A percentile compares a stretch with the other conserved stretches of the same genome.
Conservation (phyloP, 2,329 filamentous ascomycete species). For the Cordyceps cicadae region DNA sequence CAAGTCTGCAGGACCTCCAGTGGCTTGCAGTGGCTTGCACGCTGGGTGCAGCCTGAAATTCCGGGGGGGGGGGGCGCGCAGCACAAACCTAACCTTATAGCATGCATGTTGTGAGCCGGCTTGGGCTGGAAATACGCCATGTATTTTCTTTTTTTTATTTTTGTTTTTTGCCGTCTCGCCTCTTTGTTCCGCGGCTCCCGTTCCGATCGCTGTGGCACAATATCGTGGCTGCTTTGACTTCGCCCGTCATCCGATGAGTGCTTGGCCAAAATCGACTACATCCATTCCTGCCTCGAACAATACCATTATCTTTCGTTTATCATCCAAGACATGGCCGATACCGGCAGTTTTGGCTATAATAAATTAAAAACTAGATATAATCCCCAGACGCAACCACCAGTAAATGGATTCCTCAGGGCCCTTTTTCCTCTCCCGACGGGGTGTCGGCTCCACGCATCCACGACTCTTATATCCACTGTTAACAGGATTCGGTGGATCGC, state of each 20-base stretch:
- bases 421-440: not conserved
- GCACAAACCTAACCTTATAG: not conserved
- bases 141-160: not conserved
- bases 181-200: not conserved
- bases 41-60: not conserved
- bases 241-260: no score
- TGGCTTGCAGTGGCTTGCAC: not conserved
- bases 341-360: not conserved
- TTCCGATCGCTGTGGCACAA: not conserved
- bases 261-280: not conserved
- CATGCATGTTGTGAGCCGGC: not conserved
- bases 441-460: not conserved
- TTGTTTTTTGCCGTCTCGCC: no score
- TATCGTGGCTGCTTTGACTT: not conserved
- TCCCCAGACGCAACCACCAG: not conserved
- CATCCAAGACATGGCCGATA: not conserved
- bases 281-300: not conserved
- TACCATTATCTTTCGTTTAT: not conserved
- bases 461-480: not conserved
- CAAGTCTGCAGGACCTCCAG: not conserved
- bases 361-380: not conserved
- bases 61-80: no score
- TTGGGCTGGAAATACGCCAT: not conserved
- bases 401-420: not conserved
- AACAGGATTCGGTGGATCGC: conserved; percentile 1